A percentile compares a stretch with the other conserved stretches of the same genome.
phyloP scores from a whole-genome alignment of 1,284 basidiomycete genomes.

The Lentinus polychrous region DNA sequence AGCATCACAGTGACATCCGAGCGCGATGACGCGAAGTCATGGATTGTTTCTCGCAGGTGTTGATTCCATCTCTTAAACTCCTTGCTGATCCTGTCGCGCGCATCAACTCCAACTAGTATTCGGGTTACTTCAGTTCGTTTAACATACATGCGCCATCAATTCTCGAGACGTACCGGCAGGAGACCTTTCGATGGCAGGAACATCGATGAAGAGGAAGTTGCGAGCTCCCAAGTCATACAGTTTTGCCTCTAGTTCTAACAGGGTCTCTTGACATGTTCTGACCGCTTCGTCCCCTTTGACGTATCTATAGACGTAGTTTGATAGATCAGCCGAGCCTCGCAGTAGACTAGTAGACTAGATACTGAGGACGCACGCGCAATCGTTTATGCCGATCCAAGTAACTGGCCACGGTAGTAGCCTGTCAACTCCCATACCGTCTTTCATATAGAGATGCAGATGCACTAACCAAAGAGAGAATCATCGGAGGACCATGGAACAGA shows the following conservation, averaged over 20 bases:
- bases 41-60: slow-evolving; percentile 24
- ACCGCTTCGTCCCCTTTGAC: slow-evolving; percentile 8
- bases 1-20: slow-evolving; percentile 39
- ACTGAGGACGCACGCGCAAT: slow-evolving; percentile 39
- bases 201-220: slow-evolving; percentile 58
- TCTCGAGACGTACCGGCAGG: slow-evolving; percentile 31
- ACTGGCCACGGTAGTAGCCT: slow-evolving; percentile 30
- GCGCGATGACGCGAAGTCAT: slow-evolving; percentile 32
- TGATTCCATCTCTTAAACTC: slow-evolving; percentile 39
- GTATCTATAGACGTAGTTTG: not conserved
- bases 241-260: slow-evolving; percentile 39
- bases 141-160: not conserved
- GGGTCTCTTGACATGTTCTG: slow-evolving; percentile 16
- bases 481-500: slow-evolving; percentile 35
- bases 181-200: slow-evolving; percentile 49
- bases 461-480: slow-evolving; percentile 42
- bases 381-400: slow-evolving; percentile 62
- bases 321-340: not conserved
- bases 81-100: not conserved
- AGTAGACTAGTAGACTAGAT: not conserved
- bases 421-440: not conserved
- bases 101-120: not conserved
- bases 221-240: slow-evolving; percentile 46
- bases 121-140: not conserved
- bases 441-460: not conserved